Evolutionary conservation across 768 basidiomycete genomes (phyloP).

Genomic region (Russula earlei): DNA sequence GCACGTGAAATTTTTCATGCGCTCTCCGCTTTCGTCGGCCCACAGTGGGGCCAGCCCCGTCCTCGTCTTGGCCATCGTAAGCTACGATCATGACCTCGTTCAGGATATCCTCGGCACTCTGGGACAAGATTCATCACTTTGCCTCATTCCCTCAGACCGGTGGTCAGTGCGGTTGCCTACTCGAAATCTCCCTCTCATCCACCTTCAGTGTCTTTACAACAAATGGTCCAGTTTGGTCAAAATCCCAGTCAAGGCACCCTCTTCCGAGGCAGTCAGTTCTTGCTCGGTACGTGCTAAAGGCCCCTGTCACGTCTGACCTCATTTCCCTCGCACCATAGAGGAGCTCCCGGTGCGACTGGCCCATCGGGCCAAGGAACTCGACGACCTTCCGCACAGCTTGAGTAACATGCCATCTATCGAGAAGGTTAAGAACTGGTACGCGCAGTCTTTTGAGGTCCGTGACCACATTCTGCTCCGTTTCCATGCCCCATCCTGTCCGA

Average conservation of each 20-base stretch:
- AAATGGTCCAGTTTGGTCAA: slow-evolving; percentile 97
- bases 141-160: slow-evolving; percentile 91
- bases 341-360: slow-evolving; percentile 92
- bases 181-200: not conserved
- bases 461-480: not conserved
- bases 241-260: slow-evolving; percentile 92
- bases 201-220: slow-evolving; percentile 79
- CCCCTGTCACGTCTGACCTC: not conserved
- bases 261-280: slow-evolving; percentile 84
- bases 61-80: not conserved
- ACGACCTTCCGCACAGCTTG: slow-evolving; percentile 86
- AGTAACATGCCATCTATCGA: slow-evolving; percentile 86
- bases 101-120: slow-evolving; percentile 66
- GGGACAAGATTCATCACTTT: slow-evolving; percentile 89
- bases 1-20: slow-evolving; percentile 10
- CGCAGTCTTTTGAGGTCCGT: slow-evolving; percentile 91
- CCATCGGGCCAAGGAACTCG: slow-evolving; percentile 92
- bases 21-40: not conserved
- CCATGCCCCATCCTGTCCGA: slow-evolving; percentile 3
- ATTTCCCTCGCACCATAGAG: slow-evolving; percentile 37
- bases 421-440: slow-evolving; percentile 98
- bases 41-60: not conserved
- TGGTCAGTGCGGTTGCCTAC: slow-evolving; percentile 36
- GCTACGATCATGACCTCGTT: slow-evolving; percentile 37
- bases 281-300: slow-evolving; percentile 50